phyloP scores from a whole-genome alignment of 768 basidiomycete species.

The Thelephora ganbajun region DNA sequence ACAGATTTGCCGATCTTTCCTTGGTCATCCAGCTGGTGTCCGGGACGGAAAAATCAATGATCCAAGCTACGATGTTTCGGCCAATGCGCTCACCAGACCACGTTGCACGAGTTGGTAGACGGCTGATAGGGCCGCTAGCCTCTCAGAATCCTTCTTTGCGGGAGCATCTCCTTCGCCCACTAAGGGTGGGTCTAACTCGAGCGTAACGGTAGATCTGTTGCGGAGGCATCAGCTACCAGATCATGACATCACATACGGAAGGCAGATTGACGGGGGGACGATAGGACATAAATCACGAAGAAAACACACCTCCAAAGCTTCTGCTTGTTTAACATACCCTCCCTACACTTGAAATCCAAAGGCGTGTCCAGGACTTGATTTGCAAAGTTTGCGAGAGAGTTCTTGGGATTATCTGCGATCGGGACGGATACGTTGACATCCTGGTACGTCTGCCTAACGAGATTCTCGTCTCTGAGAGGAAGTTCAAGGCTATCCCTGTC shows the following conservation, averaged over 20 bases:
- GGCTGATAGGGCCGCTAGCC: constrained; percentile 64
- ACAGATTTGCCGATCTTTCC: constrained; percentile 1
- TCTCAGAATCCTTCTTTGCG: constrained; percentile 46
- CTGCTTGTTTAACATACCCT: constrained; percentile 17
- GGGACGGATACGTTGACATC: constrained; percentile 16
- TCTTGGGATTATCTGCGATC: constrained; percentile 34
- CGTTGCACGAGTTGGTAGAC: constrained; percentile 51
- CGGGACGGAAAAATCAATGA: not conserved
- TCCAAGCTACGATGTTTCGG: not conserved
- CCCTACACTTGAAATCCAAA: constrained; percentile 16
- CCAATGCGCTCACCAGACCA: constrained; percentile 34
- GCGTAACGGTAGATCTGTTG: constrained; percentile 25
- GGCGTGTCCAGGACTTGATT: constrained; percentile 9
- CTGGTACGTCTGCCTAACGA: constrained; percentile 17
- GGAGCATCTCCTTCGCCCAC: constrained; percentile 26
- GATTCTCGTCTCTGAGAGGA: constrained; percentile 22
- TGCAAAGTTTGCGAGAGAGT: constrained; percentile 32
- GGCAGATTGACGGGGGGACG: not conserved
- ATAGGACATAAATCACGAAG: not conserved
- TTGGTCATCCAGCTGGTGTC: constrained; percentile 1
- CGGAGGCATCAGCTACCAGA: not conserved
- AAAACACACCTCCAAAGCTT: constrained; percentile 31
- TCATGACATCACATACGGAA: not conserved
- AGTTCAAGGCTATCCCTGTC: not conserved
- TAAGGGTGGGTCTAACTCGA: constrained; percentile 6